These are phyloP conservation scores for Mycena filopes DNA, from an alignment of 768 basidiomycete genomes.

Conservation along the genomic window DNA sequence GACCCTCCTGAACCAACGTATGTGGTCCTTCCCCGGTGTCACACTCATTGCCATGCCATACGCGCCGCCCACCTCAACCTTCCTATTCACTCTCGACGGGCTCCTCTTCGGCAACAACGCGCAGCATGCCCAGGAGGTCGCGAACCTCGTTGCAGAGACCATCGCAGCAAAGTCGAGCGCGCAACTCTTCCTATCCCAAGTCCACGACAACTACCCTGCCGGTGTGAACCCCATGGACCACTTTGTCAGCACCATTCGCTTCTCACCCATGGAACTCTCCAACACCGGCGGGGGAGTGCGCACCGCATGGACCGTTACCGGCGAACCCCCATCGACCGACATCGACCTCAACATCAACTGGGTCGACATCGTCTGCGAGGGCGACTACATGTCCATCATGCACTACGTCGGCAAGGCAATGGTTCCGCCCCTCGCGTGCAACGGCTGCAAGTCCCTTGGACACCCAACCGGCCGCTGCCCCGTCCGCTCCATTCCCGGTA, in stretches of 20 bases:
- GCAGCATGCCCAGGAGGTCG: background rate
- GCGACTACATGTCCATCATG: background rate
- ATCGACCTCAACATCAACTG: background rate
- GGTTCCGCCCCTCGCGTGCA: background rate
- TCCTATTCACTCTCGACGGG: background rate
- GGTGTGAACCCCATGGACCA: background rate
- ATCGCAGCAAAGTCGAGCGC: background rate
- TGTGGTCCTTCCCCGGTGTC: background rate
- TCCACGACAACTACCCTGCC: background rate
- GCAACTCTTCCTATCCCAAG: background rate
- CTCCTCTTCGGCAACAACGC: background rate
- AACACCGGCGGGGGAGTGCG: background rate
- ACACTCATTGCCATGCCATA: background rate
- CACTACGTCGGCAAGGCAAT: background rate
- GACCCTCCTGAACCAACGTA: background rate
- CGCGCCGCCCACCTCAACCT: background rate
- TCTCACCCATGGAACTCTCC: background rate
- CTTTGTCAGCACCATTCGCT: background rate
- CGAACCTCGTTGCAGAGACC: background rate
- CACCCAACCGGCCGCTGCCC: background rate
- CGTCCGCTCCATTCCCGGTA: background rate
- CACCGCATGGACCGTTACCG: background rate
- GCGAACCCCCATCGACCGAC: background rate
- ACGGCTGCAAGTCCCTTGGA: constrained; percentile 1
- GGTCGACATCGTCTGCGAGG: background rate